Base-by-base conservation (phyloP, 1,284 basidiomycete species). In the Cerrena zonata region DNA sequence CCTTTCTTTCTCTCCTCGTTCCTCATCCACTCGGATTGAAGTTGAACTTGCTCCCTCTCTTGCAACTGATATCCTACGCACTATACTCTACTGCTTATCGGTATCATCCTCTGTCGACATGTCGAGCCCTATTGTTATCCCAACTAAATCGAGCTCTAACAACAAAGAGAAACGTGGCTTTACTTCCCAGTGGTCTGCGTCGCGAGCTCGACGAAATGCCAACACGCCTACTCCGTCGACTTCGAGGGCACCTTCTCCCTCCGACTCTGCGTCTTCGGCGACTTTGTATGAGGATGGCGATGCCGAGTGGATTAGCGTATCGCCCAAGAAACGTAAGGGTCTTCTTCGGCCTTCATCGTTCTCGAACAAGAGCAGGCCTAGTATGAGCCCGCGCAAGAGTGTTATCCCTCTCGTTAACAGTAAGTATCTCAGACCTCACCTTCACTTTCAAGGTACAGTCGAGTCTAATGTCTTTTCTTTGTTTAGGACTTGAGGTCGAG, bases 111-210 rank as follows among this genome's bases (percentile, higher is more conserved):
- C n/a, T n/a, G n/a, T n/a, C n/a, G n/a, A n/a, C 42, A 65, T 65
- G 63, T 64, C 62, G 53, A 61, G 58, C 60, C 61, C 63, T 18
- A 58, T 64, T 45, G 56, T 59, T 38, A 58, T 65, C 56, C 50
- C 58, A 40, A 49, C 47, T 45, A 11, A 47, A 41, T 39, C 52
- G n/a, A n/a, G n/a, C n/a, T n/a, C n/a, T n/a, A n/a, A n/a, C n/a
- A n/a, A n/a, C n/a, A n/a, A n/a, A n/a, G n/a, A n/a, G n/a, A n/a
- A 13, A 42, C 50, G 23, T 51, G 56, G 10, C 41, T 61, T 47
- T 64, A 63, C 56, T 55, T 64, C 18, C 63, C 63, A 13, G 42
- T 18, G 39, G n/a, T 11, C 34, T 36, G n/a, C 18, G 39, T 10
- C 5, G 7, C 11, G 40, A 49, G 23, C 41, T 61, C 48, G 63